Evolutionary conservation across 2,329 filamentous ascomycete genomes (phyloP).

Genomic region (Arthrinium phaeospermum): DNA sequence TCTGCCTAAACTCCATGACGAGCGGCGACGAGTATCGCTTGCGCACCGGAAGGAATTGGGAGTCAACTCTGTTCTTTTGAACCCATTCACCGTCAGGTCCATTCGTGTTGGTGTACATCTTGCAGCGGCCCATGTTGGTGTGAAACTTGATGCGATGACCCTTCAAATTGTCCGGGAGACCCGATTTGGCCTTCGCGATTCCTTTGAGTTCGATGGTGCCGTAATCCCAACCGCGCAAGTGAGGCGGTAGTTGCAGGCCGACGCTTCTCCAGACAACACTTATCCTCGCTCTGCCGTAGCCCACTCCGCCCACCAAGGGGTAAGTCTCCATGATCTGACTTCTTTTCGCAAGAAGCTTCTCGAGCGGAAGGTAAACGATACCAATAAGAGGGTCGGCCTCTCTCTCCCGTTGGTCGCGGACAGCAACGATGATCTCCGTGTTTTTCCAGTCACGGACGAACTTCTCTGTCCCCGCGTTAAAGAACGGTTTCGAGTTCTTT

Average conservation of each 20-base stretch:
- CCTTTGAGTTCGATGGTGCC: slow-evolving; percentile 72
- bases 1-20: slow-evolving; percentile 64
- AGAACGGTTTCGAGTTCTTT: slow-evolving; percentile 79
- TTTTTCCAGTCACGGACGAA: slow-evolving; percentile 71
- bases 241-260: slow-evolving; percentile 62
- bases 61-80: slow-evolving; percentile 48
- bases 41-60: slow-evolving; percentile 60
- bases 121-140: slow-evolving; percentile 62
- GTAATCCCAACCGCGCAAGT: slow-evolving; percentile 72
- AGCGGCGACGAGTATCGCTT: slow-evolving; percentile 65
- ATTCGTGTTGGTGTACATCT: slow-evolving; percentile 56
- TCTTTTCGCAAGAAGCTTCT: slow-evolving; percentile 64
- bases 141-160: slow-evolving; percentile 63
- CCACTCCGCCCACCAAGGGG: slow-evolving; percentile 74
- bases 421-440: slow-evolving; percentile 70
- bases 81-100: slow-evolving; percentile 53
- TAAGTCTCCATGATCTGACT: slow-evolving; percentile 71
- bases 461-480: slow-evolving; percentile 76
- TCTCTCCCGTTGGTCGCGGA: slow-evolving; percentile 70
- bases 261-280: slow-evolving; percentile 77
- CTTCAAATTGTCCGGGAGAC: slow-evolving; percentile 54
- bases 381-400: slow-evolving; percentile 75
- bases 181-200: slow-evolving; percentile 49
- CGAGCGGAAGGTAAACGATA: slow-evolving; percentile 70
- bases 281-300: slow-evolving; percentile 70